Conservation (phyloP, 2,329 filamentous ascomycete species). For the Coleophoma eucalyptorum region DNA sequence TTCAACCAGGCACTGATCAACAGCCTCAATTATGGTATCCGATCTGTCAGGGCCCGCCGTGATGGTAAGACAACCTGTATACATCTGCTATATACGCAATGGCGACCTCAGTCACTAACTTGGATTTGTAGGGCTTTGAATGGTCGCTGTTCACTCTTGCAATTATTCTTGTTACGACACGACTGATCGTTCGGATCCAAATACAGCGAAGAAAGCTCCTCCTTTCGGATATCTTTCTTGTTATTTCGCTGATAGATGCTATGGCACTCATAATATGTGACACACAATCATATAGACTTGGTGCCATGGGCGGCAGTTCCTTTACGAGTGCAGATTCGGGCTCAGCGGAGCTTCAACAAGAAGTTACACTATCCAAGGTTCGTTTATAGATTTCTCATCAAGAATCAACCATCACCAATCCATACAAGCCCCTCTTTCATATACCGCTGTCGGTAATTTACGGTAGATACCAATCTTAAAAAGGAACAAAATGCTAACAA, state of each 20-base stretch:
- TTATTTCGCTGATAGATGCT: constrained; percentile 1
- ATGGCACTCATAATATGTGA: constrained; percentile 1
- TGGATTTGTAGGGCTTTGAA: not conserved
- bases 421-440: not conserved
- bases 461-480: no score
- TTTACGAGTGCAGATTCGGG: not conserved
- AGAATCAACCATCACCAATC: not conserved
- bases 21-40: not conserved
- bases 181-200: not conserved
- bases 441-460: no score
- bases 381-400: not conserved
- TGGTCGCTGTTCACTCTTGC: not conserved
- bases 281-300: not conserved
- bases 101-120: not conserved
- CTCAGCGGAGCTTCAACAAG: not conserved
- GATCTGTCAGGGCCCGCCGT: not conserved
- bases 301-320: not conserved
- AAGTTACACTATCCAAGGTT: not conserved
- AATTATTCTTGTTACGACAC: not conserved
- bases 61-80: not conserved
- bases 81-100: not conserved
- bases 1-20: not conserved
- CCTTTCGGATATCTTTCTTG: not conserved
- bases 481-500: not conserved
- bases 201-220: constrained; percentile 1